Percentiles rank a stretch among this genome's conserved stretches.
Evolutionary conservation across 2,329 filamentous ascomycete genomes (phyloP).

Genomic region (Magnaporthiopsis incrustans): DNA sequence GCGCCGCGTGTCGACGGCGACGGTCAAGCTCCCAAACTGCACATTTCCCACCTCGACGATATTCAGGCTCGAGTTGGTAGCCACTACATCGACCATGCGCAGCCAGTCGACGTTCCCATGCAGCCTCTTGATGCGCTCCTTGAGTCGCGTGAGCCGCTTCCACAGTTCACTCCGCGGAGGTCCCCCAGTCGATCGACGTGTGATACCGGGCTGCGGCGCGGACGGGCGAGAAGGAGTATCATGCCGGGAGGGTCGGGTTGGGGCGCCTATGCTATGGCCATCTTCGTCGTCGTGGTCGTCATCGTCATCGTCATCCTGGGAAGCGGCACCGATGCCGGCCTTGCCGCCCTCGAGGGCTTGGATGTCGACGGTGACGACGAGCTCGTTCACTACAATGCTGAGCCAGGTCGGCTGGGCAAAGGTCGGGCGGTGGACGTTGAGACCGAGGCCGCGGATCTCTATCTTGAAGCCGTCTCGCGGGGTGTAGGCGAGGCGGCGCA

Average conservation of each 20-base stretch:
- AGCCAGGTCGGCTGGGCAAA: constrained; percentile 97
- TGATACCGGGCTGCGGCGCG: constrained; percentile 20
- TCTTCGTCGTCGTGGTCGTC: constrained; percentile 12
- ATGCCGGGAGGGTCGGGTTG: too few species aligned
- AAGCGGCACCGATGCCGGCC: constrained; percentile 20
- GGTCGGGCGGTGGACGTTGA: constrained; percentile 85
- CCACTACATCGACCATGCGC: constrained; percentile 79
- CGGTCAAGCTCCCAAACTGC: constrained; percentile 74
- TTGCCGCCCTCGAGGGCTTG: constrained; percentile 51
- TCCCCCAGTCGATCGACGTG: constrained; percentile 21
- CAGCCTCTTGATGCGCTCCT: constrained; percentile 78
- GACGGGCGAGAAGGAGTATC: constrained; percentile 10
- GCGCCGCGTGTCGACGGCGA: constrained; percentile 82
- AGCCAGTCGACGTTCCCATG: constrained; percentile 86
- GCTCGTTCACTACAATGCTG: constrained; percentile 78
- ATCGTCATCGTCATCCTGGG: constrained; percentile 19
- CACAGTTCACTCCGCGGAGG: constrained; percentile 62
- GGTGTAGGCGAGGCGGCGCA: constrained; percentile 84
- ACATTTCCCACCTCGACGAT: constrained; percentile 76
- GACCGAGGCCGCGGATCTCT: constrained; percentile 79
- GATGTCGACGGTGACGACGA: constrained; percentile 76
- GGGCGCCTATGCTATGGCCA: background rate
- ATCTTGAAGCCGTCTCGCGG: constrained; percentile 83
- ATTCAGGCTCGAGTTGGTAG: constrained; percentile 68
- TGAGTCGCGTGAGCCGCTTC: constrained; percentile 68